These are phyloP conservation scores for Euphorbia schlechtendalii DNA, from an alignment of 441 rosid genomes.

Conservation along the genomic window DNA sequence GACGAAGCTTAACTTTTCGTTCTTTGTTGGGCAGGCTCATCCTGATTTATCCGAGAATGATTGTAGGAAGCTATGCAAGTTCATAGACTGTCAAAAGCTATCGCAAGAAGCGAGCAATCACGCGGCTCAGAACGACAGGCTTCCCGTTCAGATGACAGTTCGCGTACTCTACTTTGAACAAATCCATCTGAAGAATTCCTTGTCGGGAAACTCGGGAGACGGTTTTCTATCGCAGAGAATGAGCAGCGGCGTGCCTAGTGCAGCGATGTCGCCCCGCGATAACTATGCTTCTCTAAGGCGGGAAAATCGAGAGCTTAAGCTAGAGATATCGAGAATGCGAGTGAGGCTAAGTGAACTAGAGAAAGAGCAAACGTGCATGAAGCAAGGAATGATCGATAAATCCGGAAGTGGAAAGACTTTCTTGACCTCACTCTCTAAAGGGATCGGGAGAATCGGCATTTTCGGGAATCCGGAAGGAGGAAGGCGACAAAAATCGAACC, in stretches of 20 bases:
- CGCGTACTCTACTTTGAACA: constrained; percentile 60
- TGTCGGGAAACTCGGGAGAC: constrained; percentile 58
- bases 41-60: constrained; percentile 63
- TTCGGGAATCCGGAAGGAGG: constrained; percentile 45
- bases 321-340: constrained; percentile 84
- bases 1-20: neutral
- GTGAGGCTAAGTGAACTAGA: constrained; percentile 77
- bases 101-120: constrained; percentile 70
- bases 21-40: constrained; percentile 45
- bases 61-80: constrained; percentile 60
- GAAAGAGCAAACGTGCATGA: constrained; percentile 76
- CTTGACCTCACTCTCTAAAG: constrained; percentile 67
- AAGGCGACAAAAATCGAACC: constrained; percentile 42
- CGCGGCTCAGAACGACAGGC: constrained; percentile 68
- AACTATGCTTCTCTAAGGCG: constrained; percentile 75
- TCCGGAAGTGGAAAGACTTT: constrained; percentile 64
- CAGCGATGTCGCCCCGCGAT: constrained; percentile 79
- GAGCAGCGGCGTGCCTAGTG: constrained; percentile 63
- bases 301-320: constrained; percentile 86
- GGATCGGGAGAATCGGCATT: constrained; percentile 60
- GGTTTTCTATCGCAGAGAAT: constrained; percentile 53
- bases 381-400: constrained; percentile 66
- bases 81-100: constrained; percentile 63
- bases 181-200: constrained; percentile 54
- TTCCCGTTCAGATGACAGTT: constrained; percentile 57